A percentile compares a stretch with the other conserved stretches of the same genome.
These are phyloP conservation scores for Paraphoma chrysanthemicola DNA, from an alignment of 2,329 filamentous ascomycete genomes.

Conservation along the genomic window DNA sequence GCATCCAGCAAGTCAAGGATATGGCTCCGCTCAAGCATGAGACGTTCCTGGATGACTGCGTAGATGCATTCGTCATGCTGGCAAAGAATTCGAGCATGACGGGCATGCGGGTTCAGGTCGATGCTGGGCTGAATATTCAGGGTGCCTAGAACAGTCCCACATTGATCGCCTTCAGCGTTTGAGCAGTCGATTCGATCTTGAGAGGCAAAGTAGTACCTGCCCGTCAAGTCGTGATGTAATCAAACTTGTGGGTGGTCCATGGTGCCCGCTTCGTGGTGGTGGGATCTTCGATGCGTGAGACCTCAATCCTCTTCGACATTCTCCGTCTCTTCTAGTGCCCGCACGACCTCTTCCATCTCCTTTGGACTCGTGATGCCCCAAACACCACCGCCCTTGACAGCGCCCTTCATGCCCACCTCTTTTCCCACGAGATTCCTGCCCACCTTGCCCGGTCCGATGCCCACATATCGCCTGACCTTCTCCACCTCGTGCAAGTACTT, in stretches of 20 bases:
- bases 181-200: no score
- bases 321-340: constrained; percentile 57
- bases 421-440: constrained; percentile 93
- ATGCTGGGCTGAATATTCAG: constrained; percentile 44
- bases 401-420: constrained; percentile 87
- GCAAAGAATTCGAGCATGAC: constrained; percentile 62
- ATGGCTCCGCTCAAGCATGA: constrained; percentile 66
- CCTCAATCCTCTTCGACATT: constrained; percentile 44
- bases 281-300: background rate
- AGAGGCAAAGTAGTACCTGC: no score
- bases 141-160: constrained; percentile 10
- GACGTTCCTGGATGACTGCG: constrained; percentile 61
- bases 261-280: no score
- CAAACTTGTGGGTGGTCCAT: no score
- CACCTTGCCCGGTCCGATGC: constrained; percentile 92
- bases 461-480: constrained; percentile 84
- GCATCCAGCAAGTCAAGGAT: constrained; percentile 61
- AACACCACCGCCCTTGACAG: constrained; percentile 86
- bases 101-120: constrained; percentile 54
- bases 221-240: no score
- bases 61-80: constrained; percentile 61
- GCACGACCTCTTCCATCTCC: constrained; percentile 56
- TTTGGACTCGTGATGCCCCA: constrained; percentile 87
- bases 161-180: no score
- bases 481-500: constrained; percentile 85